Percentiles rank a stretch among this genome's conserved stretches.
Conservation (phyloP, 2,329 filamentous ascomycete species). For the Graphium sp. region DNA sequence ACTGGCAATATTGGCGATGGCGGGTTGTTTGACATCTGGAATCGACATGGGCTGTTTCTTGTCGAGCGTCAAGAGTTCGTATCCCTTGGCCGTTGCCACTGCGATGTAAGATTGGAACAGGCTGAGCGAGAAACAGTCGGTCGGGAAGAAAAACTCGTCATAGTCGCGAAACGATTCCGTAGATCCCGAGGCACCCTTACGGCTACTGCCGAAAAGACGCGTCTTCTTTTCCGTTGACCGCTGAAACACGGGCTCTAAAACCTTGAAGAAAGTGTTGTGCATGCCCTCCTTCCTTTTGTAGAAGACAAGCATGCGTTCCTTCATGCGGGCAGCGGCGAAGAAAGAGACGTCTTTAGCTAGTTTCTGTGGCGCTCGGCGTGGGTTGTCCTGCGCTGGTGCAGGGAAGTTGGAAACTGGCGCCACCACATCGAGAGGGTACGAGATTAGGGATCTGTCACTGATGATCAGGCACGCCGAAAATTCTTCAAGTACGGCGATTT, state of each 20-base stretch:
- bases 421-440: conserved; percentile 83
- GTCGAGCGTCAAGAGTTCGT: conserved; percentile 91
- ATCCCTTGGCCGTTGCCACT: conserved; percentile 77
- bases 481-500: conserved; percentile 88
- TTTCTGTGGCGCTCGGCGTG: conserved; percentile 77
- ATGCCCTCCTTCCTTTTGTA: conserved; percentile 93
- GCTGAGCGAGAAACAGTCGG: conserved; percentile 88
- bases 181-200: conserved; percentile 43
- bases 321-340: conserved; percentile 93
- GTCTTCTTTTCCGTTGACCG: conserved; percentile 76
- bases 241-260: conserved; percentile 88
- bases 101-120: conserved; percentile 91
- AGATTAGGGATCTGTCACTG: conserved; percentile 77
- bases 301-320: conserved; percentile 84
- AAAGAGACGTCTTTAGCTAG: conserved; percentile 89
- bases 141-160: conserved; percentile 96
- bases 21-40: conserved; percentile 64
- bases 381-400: conserved; percentile 49
- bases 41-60: conserved; percentile 94
- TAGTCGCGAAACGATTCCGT: conserved; percentile 97
- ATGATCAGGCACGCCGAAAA: conserved; percentile 88
- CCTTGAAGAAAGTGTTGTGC: conserved; percentile 92
- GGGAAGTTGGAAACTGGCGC: conserved; percentile 45
- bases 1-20: conserved; percentile 69
- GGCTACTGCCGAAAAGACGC: conserved; percentile 38